phyloP scores from a whole-genome alignment of 495 filamentous ascomycete genomes.

The Penicillium crystallinum region DNA sequence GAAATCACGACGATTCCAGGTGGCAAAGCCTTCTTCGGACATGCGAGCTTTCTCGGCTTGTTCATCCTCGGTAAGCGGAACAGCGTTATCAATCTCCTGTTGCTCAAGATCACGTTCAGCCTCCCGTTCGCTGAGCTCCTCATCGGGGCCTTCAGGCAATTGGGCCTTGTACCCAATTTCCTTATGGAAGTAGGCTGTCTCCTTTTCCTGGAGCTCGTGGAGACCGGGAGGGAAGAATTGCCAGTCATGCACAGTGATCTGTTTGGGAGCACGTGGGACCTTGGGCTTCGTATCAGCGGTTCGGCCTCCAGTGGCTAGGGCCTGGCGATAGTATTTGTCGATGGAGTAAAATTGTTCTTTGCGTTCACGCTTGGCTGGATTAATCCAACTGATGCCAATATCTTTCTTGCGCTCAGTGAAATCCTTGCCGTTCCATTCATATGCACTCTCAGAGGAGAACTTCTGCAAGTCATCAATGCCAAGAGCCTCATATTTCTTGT shows the following conservation, averaged over 20 bases:
- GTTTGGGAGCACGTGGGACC: constrained; percentile 92
- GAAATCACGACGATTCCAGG: constrained; percentile 97
- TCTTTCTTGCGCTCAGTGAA: constrained; percentile 90
- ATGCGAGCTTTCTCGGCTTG: constrained; percentile 74
- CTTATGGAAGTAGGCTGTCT: constrained; percentile 93
- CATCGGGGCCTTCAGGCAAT: constrained; percentile 76
- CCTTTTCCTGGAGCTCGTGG: constrained; percentile 86
- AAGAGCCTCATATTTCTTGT: constrained; percentile 92
- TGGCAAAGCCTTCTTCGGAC: constrained; percentile 77
- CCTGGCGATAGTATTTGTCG: constrained; percentile 96
- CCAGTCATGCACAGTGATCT: constrained; percentile 87
- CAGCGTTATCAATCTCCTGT: constrained; percentile 85
- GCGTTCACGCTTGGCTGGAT: constrained; percentile 95
- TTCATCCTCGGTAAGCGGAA: constrained; percentile 85
- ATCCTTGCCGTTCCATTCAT: constrained; percentile 97
- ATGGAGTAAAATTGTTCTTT: constrained; percentile 98
- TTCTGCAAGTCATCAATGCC: constrained; percentile 97
- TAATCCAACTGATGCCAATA: constrained; percentile 95
- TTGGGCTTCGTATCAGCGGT: constrained; percentile 88
- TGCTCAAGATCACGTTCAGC: constrained; percentile 86
- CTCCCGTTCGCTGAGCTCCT: constrained; percentile 75
- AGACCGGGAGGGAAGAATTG: constrained; percentile 89
- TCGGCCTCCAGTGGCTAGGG: constrained; percentile 77
- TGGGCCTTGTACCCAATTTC: constrained; percentile 91
- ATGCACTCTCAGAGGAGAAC: constrained; percentile 92